Evolutionary conservation across 805 yeast genomes (phyloP).

Genomic region (Sugiyamaella americana): DNA sequence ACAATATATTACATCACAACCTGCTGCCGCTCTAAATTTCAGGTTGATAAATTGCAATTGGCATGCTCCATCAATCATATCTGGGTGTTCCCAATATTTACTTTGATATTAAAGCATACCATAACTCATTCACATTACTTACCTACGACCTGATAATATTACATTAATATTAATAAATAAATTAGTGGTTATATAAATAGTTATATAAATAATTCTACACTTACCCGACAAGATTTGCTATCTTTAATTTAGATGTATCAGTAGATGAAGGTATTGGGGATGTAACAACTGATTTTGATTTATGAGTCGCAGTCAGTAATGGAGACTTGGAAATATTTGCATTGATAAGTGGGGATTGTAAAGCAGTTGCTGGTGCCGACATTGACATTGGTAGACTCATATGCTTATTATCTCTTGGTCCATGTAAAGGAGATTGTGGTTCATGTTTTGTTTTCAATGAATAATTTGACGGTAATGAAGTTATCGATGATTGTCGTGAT

Average conservation of each 20-base stretch:
- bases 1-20: too few relatives aligned
- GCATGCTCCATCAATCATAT: too few relatives aligned
- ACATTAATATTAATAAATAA: too few relatives aligned
- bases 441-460: neutral
- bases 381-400: neutral
- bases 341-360: neutral
- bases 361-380: neutral
- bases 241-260: slow-evolving; percentile 8
- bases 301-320: neutral
- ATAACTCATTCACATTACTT: too few relatives aligned
- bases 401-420: neutral
- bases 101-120: too few relatives aligned
- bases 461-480: neutral
- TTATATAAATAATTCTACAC: neutral
- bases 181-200: too few relatives aligned
- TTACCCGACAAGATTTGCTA: slow-evolving; percentile 10
- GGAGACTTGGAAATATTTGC: neutral
- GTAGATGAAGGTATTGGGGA: neutral
- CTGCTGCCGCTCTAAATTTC: too few relatives aligned
- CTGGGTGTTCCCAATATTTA: too few relatives aligned
- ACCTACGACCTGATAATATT: too few relatives aligned
- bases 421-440: neutral
- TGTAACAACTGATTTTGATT: neutral
- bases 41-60: too few relatives aligned
- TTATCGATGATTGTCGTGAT: neutral